Evolutionary conservation across 148 eudicot species (phyloP).

Genomic region (Rheum nobile): DNA sequence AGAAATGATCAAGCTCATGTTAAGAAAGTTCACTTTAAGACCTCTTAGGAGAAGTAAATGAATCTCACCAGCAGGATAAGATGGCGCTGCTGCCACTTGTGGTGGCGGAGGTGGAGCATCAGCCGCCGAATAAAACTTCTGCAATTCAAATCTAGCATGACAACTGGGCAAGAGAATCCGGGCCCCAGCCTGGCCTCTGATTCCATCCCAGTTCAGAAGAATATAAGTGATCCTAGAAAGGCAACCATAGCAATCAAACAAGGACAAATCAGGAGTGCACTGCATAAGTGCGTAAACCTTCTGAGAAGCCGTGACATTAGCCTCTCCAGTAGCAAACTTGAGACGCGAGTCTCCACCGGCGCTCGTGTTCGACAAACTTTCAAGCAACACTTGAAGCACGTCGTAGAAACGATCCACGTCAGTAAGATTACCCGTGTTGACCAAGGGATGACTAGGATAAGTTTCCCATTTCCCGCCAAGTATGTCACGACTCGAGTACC

Average conservation of each 20-base stretch:
- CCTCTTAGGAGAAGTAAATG: not conserved
- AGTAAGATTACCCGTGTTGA: not conserved
- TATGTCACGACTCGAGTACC: constrained; percentile 6
- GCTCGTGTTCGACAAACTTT: not conserved
- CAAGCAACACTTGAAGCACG: not conserved
- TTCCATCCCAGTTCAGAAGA: not conserved
- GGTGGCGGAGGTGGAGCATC: not conserved
- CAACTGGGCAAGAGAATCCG: not conserved
- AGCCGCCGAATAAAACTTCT: not conserved
- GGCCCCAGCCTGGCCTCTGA: not conserved
- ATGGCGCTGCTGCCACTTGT: not conserved
- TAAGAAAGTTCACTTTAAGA: not conserved
- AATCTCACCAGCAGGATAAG: not conserved
- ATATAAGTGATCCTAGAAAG: not conserved
- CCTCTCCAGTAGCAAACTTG: constrained; percentile 19
- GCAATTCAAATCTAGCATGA: not conserved
- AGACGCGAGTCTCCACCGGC: constrained; percentile 14
- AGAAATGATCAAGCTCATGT: not conserved
- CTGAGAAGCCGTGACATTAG: not conserved
- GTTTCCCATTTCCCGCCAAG: not conserved
- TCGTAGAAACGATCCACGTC: not conserved
- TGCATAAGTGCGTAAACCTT: constrained; percentile 17
- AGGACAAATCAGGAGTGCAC: constrained; percentile 16
- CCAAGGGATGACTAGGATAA: not conserved
- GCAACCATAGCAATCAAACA: constrained; percentile 16